These are phyloP conservation scores for Aspergillus novofumigatus DNA, from an alignment of 2,329 filamentous ascomycete genomes.

Conservation along the genomic window DNA sequence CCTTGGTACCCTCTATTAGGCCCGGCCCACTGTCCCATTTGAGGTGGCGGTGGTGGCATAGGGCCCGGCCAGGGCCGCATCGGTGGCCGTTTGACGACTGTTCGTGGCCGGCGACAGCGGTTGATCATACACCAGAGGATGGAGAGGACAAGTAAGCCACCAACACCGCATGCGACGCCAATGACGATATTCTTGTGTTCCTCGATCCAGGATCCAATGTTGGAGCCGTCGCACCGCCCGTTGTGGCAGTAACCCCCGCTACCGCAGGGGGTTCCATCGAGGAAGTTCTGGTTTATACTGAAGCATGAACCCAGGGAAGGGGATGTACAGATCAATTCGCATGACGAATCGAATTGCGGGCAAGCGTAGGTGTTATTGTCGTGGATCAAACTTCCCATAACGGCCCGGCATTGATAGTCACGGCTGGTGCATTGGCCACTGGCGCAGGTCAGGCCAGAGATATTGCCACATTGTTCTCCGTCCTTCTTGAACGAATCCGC, in stretches of 20 bases:
- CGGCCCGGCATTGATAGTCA: conserved; percentile 78
- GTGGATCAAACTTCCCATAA: conserved; percentile 71
- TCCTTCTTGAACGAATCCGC: conserved; percentile 65
- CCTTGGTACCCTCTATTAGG: conserved; percentile 22
- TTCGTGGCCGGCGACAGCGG: conserved; percentile 48
- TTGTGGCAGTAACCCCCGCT: conserved; percentile 76
- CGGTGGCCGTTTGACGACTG: conserved; percentile 14
- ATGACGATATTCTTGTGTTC: conserved; percentile 79
- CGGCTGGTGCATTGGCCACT: conserved; percentile 93
- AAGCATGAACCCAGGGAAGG: conserved; percentile 65
- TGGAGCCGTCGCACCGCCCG: conserved; percentile 70
- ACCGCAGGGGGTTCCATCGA: conserved; percentile 83
- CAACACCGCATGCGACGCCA: conserved; percentile 67
- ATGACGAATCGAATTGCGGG: conserved; percentile 56
- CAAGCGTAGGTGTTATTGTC: conserved; percentile 79
- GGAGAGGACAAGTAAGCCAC: conserved; percentile 65
- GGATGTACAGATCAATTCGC: conserved; percentile 71
- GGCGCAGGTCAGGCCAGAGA: conserved; percentile 66
- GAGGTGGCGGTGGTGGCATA: conserved; percentile 12
- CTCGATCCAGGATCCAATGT: conserved; percentile 71
- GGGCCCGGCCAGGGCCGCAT: conserved; percentile 5
- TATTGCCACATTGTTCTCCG: conserved; percentile 65
- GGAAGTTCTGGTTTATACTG: conserved; percentile 78
- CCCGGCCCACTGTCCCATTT: conserved; percentile 21
- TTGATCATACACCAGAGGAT: conserved; percentile 64